Base-by-base conservation (phyloP, 768 basidiomycete species). In the Trametes sanguinea region DNA sequence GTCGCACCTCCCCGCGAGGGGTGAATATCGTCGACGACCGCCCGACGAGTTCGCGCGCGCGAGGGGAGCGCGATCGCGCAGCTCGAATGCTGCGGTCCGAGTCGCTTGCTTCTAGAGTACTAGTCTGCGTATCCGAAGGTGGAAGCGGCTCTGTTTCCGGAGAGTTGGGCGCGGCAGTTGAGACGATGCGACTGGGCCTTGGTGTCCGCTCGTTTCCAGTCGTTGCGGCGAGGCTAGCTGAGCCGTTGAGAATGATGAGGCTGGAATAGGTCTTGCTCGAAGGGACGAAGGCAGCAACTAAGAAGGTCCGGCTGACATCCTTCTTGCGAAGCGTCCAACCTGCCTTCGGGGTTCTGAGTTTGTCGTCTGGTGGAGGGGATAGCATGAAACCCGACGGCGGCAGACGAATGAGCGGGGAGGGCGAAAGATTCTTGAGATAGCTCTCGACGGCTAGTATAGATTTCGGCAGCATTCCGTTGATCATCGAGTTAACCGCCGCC, bases 401-500 rank as follows among this genome's bases (percentile, higher is more conserved):
- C 13, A 88, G 72, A 47, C 89, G 81, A 43, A 85, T 83, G 53
- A 87, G 78, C 14, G 92, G 91, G 33, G 89, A 73, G 0, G 89
- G 82, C 0, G 86, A 82, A 35, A 79, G 76, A 45, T 78, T 77
- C 76, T 90, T 91, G 67, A 94, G 79, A 66, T 85, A 88, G 29
- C 80, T 71, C 71, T 98, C 95, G 44, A 99, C 75, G 0, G 85
- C 80, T 2, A 91, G 73, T 32, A 98, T 86, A 0, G 86, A 79
- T 60, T 84, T 81, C 4, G 92, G 90, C 17, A 95, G 76, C 42
- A 85, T 80, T 2, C 86, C 83, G 68, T 97, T 98, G 70, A 94
- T 86, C 76, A 90, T 85, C 17, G 89, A 85, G 72, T 95, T 96
- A 62, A 94, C 83, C 0, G 92, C 88, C 16, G 87, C 84, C 0